A percentile compares a stretch with the other conserved stretches of the same genome.
These are phyloP conservation scores for Hibiscus tridactylites DNA, from an alignment of 345 rosid species.

Conservation along the genomic window DNA sequence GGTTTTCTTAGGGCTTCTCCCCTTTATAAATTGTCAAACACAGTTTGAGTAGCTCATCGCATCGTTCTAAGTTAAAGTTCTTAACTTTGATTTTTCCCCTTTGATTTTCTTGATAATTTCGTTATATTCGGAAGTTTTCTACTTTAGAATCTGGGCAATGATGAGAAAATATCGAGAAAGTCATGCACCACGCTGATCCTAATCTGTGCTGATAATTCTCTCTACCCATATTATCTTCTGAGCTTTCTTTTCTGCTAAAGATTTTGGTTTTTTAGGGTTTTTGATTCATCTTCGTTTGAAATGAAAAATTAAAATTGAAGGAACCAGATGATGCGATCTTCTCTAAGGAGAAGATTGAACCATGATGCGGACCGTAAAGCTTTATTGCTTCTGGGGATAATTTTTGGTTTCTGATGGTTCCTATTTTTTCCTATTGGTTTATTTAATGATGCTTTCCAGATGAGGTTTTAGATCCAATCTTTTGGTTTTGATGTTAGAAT, in stretches of 20 bases:
- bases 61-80: not conserved
- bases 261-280: not conserved
- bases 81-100: not conserved
- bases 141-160: conserved; percentile 23
- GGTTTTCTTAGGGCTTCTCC: not conserved
- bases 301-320: not conserved
- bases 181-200: conserved; percentile 59
- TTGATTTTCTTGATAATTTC: not conserved
- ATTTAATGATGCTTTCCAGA: no score
- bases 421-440: not conserved
- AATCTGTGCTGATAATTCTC: conserved; percentile 41
- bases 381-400: conserved; percentile 34
- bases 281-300: not conserved
- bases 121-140: not conserved
- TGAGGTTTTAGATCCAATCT: no score
- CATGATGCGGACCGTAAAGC: conserved; percentile 66
- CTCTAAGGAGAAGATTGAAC: conserved; percentile 17
- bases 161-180: conserved; percentile 32
- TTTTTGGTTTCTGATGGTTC: conserved; percentile 51
- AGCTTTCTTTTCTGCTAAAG: conserved; percentile 16
- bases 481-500: no score
- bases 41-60: not conserved
- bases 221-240: conserved; percentile 37
- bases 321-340: conserved; percentile 38
- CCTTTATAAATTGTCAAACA: not conserved